Evolutionary conservation across 108 stramenopile species (phyloP), one percentile per base, ranked within the genome.

Genomic region (Pseudonitzschia delicatissima): DNA sequence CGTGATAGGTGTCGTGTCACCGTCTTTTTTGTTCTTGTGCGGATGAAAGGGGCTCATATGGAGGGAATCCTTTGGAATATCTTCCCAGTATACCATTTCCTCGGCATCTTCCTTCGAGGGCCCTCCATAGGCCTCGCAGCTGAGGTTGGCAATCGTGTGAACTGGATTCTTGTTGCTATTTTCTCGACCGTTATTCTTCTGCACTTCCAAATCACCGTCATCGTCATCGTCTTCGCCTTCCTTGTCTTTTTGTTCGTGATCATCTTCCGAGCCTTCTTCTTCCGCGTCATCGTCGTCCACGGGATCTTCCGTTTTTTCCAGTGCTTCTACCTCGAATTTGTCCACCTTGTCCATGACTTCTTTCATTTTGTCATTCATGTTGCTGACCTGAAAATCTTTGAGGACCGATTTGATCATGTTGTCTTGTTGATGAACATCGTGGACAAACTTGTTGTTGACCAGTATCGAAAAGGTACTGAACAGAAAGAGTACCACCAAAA

Each of bases 31-130:
- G 29, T 28, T 53, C n/a, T 17, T 45, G 5, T 55, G 8, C 2
- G 17, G 53, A 72, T 89, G 62, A 77, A 91, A 82, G 5, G 89
- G 86, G 35, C 62, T 72, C 12, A 77, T 29, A 50, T 76, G 84
- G 20, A 57, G 35, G 26, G 79, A 49, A 77, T 93, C 92, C 2
- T 61, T 31, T 18, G 85, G 82, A 49, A 88, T 81, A 60, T 93
- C 87, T 40, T 78, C 58, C 92, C 92, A 93, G 62, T 88, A 93
- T 4, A 93, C 74, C 89, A 93, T 88, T 73, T 88, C 86, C 12
- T 79, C 77, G 28, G 76, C 76, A 21, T 47, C 60, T 25, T 68
- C 57, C 23, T 76, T 57, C 17, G 69, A 42, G 12, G 75, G 76
- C 3, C 76, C 75, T 6, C 76, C 76, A 49, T 69, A 66, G n/a